phyloP scores from a whole-genome alignment of 768 basidiomycete species.

The Mycena polygramma region DNA sequence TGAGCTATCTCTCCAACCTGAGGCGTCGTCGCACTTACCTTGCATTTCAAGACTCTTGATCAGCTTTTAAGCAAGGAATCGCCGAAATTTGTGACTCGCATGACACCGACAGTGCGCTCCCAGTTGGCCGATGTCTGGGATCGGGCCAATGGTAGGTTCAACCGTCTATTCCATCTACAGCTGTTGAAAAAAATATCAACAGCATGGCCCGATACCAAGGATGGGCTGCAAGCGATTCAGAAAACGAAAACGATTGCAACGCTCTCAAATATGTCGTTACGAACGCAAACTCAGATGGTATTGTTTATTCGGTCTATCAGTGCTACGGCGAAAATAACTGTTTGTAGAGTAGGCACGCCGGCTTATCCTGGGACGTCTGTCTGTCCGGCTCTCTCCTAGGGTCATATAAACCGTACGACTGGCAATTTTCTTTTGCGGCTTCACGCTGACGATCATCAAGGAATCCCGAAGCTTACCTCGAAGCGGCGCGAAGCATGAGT shows the following conservation, averaged over 20 bases:
- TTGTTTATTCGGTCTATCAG: not conserved
- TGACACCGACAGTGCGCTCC: constrained; percentile 30
- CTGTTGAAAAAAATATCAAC: not conserved
- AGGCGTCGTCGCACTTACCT: not conserved
- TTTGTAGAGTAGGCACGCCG: constrained; percentile 32
- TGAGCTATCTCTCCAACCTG: not conserved
- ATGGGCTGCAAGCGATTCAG: constrained; percentile 32
- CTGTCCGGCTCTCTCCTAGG: constrained; percentile 31
- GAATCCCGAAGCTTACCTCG: constrained; percentile 50
- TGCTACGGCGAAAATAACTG: not conserved
- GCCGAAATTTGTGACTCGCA: constrained; percentile 2
- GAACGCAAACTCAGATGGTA: constrained; percentile 35
- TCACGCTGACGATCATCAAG: constrained; percentile 28
- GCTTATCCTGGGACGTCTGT: constrained; percentile 35
- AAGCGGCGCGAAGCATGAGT: constrained; percentile 52
- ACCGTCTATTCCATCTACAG: not conserved
- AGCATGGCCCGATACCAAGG: constrained; percentile 33
- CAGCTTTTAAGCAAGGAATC: constrained; percentile 24
- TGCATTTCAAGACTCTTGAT: constrained; percentile 28
- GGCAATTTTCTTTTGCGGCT: not conserved
- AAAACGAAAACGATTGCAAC: constrained; percentile 33
- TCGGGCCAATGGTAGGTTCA: constrained; percentile 15
- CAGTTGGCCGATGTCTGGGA: constrained; percentile 33
- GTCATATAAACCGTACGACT: constrained; percentile 23
- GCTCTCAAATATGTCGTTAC: constrained; percentile 30